phyloP scores from a whole-genome alignment of 495 filamentous ascomycete genomes.

The Podospora sp. region DNA sequence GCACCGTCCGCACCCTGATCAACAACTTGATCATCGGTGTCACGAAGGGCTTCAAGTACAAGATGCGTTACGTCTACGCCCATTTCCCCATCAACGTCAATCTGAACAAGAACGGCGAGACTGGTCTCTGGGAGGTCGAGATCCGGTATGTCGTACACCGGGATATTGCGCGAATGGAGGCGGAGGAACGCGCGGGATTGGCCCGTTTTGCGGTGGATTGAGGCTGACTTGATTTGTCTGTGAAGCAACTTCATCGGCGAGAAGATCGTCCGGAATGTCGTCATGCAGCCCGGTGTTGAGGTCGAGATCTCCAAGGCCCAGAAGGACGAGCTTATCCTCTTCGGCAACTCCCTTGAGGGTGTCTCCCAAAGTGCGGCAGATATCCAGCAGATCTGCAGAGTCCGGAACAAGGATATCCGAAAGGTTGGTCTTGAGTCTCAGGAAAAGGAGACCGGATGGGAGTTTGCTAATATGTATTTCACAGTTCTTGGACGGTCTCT shows the following conservation, averaged over 20 bases:
- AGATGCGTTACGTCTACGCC: conserved; percentile 99
- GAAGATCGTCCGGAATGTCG: conserved; percentile 95
- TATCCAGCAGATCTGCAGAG: conserved; percentile 98
- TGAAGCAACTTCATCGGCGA: conserved; percentile 97
- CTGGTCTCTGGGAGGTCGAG: conserved; percentile 85
- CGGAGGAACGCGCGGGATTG: not conserved
- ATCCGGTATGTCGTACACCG: conserved; percentile 75
- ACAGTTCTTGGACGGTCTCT: conserved; percentile 99
- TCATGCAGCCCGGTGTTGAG: conserved; percentile 86
- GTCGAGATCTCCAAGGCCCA: conserved; percentile 84
- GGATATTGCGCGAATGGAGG: conserved; percentile 1
- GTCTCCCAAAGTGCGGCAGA: conserved; percentile 98
- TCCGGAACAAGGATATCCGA: conserved; percentile 99
- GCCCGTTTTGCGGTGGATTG: not conserved
- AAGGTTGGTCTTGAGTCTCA: conserved; percentile 62
- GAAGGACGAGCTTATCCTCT: conserved; percentile 95
- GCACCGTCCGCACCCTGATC: conserved; percentile 95
- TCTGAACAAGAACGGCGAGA: conserved; percentile 93
- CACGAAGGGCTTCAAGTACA: conserved; percentile 99
- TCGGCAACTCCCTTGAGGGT: conserved; percentile 91
- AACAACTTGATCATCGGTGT: conserved; percentile 98
- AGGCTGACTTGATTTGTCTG: conserved; percentile 34
- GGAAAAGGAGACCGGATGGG: not conserved
- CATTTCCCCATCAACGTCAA: conserved; percentile 99
- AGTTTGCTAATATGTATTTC: conserved; percentile 37